Evolutionary conservation across 169 alveolate genomes (phyloP).

Genomic region (Cryptosporidium muris): DNA sequence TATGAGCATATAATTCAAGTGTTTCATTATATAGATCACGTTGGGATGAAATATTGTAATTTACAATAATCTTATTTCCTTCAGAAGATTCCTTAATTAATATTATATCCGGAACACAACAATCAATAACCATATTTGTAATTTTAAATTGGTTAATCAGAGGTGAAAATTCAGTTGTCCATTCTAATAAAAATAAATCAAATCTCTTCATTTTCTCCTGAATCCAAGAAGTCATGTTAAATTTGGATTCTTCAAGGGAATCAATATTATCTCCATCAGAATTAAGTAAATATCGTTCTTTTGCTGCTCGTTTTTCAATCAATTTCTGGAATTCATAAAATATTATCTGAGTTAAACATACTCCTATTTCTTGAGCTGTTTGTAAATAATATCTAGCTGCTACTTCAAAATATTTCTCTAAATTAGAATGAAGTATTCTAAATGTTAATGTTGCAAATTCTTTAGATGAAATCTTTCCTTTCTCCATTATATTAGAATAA

Average conservation of each 20-base stretch:
- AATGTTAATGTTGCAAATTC: slow-evolving; percentile 17
- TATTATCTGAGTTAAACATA: slow-evolving; percentile 5
- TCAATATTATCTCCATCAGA: slow-evolving; percentile 6
- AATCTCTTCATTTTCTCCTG: slow-evolving; percentile 22
- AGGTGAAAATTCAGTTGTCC: slow-evolving; percentile 54
- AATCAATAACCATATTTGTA: not conserved
- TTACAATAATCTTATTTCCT: not conserved
- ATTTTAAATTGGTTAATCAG: slow-evolving; percentile 3
- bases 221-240: slow-evolving; percentile 35
- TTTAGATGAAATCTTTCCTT: not conserved
- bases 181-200: slow-evolving; percentile 22
- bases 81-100: not conserved
- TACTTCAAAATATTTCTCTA: slow-evolving; percentile 28
- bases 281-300: slow-evolving; percentile 26
- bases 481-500: slow-evolving; percentile 10
- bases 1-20: slow-evolving; percentile 30
- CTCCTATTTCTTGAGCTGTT: not conserved
- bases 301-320: slow-evolving; percentile 24
- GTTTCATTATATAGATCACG: slow-evolving; percentile 43
- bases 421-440: not conserved
- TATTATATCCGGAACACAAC: slow-evolving; percentile 46
- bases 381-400: slow-evolving; percentile 43
- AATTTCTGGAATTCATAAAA: slow-evolving; percentile 32
- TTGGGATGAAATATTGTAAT: slow-evolving; percentile 41
- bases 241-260: not conserved